These are phyloP conservation scores for Acacia melanoxylon DNA, from an alignment of 306 rosid species.

Conservation along the genomic window DNA sequence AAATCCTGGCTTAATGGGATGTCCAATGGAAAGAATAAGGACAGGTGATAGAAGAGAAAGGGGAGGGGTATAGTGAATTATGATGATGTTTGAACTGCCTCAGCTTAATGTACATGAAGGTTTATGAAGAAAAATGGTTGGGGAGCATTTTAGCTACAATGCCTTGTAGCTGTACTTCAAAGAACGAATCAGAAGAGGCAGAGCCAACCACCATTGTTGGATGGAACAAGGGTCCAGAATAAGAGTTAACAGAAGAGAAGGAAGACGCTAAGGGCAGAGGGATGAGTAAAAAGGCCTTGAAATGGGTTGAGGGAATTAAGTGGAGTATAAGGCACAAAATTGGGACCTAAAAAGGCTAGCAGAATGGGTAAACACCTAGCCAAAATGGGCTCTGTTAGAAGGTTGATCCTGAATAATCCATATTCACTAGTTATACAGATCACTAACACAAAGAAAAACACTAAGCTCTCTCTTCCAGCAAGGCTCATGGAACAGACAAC, in stretches of 20 bases:
- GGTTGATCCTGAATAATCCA: background rate
- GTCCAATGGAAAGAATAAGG: background rate
- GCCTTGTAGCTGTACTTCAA: background rate
- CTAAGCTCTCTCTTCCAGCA: background rate
- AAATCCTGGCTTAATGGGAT: background rate
- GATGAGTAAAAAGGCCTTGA: background rate
- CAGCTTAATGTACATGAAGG: background rate
- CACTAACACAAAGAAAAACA: background rate
- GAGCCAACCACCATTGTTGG: background rate
- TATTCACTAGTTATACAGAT: background rate
- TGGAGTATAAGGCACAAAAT: background rate
- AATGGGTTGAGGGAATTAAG: background rate
- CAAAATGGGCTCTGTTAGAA: background rate
- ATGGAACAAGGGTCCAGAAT: background rate
- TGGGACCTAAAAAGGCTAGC: background rate
- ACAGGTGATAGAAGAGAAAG: background rate
- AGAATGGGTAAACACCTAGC: background rate
- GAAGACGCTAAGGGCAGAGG: background rate
- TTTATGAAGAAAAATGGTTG: background rate
- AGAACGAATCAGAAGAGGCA: background rate
- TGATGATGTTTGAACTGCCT: background rate
- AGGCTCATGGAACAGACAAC: background rate
- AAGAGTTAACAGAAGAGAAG: background rate
- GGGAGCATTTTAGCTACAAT: background rate
- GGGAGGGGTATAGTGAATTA: background rate